Conservation (phyloP, 768 basidiomycete genomes). For the Russula griseocarnosa region DNA sequence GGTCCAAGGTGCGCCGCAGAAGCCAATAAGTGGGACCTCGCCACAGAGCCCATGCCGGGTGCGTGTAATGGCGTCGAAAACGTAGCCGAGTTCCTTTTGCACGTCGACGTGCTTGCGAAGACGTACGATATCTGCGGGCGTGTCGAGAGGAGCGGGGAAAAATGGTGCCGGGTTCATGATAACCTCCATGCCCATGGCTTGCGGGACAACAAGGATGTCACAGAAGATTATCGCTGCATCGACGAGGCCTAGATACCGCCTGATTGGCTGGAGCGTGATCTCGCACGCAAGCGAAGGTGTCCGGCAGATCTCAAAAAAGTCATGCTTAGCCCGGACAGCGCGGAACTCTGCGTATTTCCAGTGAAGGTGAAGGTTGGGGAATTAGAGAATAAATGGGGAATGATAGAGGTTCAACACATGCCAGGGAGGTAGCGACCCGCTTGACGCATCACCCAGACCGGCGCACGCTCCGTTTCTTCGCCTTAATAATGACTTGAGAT, state of each 20-base stretch:
- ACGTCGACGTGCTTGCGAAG: constrained; percentile 66
- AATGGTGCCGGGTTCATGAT: constrained; percentile 90
- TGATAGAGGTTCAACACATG: constrained; percentile 34
- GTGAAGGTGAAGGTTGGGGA: too few species aligned
- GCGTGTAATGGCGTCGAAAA: constrained; percentile 85
- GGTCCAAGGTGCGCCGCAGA: constrained; percentile 98
- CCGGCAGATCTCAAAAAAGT: constrained; percentile 94
- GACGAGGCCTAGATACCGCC: constrained; percentile 77
- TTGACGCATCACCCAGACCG: constrained; percentile 99
- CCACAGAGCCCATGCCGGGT: constrained; percentile 79
- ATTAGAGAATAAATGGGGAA: constrained; percentile 12
- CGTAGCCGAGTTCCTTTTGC: constrained; percentile 81
- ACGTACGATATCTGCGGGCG: constrained; percentile 65
- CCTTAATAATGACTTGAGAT: constrained; percentile 40
- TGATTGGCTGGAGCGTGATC: constrained; percentile 91
- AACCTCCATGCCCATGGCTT: constrained; percentile 95
- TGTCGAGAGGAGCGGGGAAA: constrained; percentile 82
- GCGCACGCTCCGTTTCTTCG: constrained; percentile 83
- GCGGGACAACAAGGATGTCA: constrained; percentile 96
- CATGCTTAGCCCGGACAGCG: constrained; percentile 76
- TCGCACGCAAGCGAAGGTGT: constrained; percentile 85
- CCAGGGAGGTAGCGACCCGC: constrained; percentile 95
- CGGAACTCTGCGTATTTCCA: constrained; percentile 70
- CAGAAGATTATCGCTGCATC: constrained; percentile 98
- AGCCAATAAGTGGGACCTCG: constrained; percentile 93